Base-by-base conservation (phyloP, 2,329 filamentous ascomycete species). In the Alternaria sp. region DNA sequence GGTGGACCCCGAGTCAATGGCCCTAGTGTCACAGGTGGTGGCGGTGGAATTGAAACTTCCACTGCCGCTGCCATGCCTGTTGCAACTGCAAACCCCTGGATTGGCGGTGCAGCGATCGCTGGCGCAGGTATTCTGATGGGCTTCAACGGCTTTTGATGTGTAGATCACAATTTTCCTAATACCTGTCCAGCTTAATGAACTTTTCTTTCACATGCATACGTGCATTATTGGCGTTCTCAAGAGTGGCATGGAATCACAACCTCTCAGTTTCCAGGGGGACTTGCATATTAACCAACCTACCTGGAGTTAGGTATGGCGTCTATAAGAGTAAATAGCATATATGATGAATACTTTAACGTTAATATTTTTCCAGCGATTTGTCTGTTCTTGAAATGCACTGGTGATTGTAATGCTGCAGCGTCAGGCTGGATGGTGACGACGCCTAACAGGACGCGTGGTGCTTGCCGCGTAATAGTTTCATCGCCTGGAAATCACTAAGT, bases 1-100 rank as follows among this genome's bases (percentile, higher is more conserved):
- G 81, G 79, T 4, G 83, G 83, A 9, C 83, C 81, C 4, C 78
- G 83, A 20, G 76, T 74, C n/a, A 70, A 72, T 32, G 70, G 72
- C 7, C 71, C 75, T 4, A 64, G 54, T 5, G 55, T 76, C 26
- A 74, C 66, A 0, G 54, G 56, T 24, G 51, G 59, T 14, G 53
- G 53, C 12, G 56, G 51, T 18, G n/a, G 38, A 12, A 51, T 46
- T 7, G 4, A 28, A 7, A 38, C 57, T 12, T 44, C 48, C 3
- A 61, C 22, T 18, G 72, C 48, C n/a, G 74, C 65, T 3, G 68
- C 66, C 1, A 63, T 67, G 51, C 69, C 76, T 0, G 60, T 59
- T 7, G 64, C 61, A n/a, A 75, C 75, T 4, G 57, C 72, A 5
- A 69, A 64, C 30, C 67, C 71, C 28, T 77, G 73, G 75, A 47